Percentiles rank a stretch among this genome's conserved stretches.
phyloP scores from a whole-genome alignment of 192 early-diverging fungal species.

The Coemansia sp. region DNA sequence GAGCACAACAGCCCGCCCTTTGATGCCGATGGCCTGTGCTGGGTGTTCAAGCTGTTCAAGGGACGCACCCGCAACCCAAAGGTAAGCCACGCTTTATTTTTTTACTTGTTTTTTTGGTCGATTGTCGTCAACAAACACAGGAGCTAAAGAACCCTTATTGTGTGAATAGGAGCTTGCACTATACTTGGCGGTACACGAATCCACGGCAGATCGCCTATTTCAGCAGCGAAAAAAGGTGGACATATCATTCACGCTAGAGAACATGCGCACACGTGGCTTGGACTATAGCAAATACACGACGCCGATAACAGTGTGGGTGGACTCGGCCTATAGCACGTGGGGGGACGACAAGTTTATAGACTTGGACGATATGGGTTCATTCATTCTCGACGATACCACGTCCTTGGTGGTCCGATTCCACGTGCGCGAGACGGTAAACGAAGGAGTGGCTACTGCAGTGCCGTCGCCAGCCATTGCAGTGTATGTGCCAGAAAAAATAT shows the following conservation, averaged over 20 bases:
- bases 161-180: conserved; percentile 30
- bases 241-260: conserved; percentile 44
- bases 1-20: conserved; percentile 54
- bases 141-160: not conserved
- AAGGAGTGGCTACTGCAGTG: conserved; percentile 18
- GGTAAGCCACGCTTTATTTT: conserved; percentile 2
- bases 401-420: conserved; percentile 49
- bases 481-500: conserved; percentile 46
- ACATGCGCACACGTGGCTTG: conserved; percentile 31
- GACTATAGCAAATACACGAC: conserved; percentile 50
- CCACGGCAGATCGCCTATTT: conserved; percentile 19
- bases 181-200: conserved; percentile 45
- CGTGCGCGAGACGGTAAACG: conserved; percentile 41
- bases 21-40: conserved; percentile 47
- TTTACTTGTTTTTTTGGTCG: not conserved
- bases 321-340: conserved; percentile 48
- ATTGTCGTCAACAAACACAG: not conserved
- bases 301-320: conserved; percentile 53
- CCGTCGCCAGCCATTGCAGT: conserved; percentile 46
- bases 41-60: conserved; percentile 55
- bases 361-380: conserved; percentile 31
- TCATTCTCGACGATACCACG: conserved; percentile 37
- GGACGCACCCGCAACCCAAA: conserved; percentile 44
- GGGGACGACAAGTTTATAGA: conserved; percentile 47
- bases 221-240: conserved; percentile 40